Base-by-base conservation (phyloP, 2,329 filamentous ascomycete species). In the Paraphoma sp. region DNA sequence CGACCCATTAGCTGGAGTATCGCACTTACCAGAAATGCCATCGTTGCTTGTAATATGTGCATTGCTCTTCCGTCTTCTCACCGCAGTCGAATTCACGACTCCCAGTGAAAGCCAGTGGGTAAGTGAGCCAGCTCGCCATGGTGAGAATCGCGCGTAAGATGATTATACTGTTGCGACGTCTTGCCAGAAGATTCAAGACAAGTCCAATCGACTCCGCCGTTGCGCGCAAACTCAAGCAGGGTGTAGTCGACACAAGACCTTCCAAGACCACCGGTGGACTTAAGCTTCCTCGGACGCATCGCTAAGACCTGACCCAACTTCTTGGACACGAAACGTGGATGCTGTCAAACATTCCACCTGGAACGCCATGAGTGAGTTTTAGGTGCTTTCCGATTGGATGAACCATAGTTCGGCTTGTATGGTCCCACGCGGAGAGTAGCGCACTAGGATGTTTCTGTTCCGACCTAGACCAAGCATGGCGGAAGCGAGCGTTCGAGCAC, bases 21-120 rank as follows among this genome's bases (percentile, higher is more conserved):
- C 10, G 17, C 23, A 67, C 73, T 51, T 72, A 81, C 82, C 81
- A 83, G 59, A 80, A 82, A 45, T 79, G 67, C 82, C 82, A 85
- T 60, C 78, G 76, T 12, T 76, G 69, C 30, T 56, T 70, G 48
- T 82, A 79, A 59, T 76, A 84, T 10, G 71, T 74, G 60, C 82
- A 84, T 60, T 83, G 75, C 51, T 77, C 78, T 1, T 75, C 66
- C 0, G 73, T 81, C 53, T 80, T 62, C 1, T 58, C 70, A 56
- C 76, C 78, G 7, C 68, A 69, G n/a, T 72, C 70, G 10, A 68
- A 68, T 14, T 46, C 54, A 6, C 68, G 67, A 14, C 33, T 36
- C 2, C 33, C 50, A 56, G 64, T 5, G 59, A 60, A 12, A 56
- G 54, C n/a, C 67, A 51, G 14, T 47, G 17, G 11, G 68, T 17